Evolutionary conservation across 306 rosid species (phyloP), one percentile per base, ranked within the genome.

Genomic region (Mimosa bimucronata): DNA sequence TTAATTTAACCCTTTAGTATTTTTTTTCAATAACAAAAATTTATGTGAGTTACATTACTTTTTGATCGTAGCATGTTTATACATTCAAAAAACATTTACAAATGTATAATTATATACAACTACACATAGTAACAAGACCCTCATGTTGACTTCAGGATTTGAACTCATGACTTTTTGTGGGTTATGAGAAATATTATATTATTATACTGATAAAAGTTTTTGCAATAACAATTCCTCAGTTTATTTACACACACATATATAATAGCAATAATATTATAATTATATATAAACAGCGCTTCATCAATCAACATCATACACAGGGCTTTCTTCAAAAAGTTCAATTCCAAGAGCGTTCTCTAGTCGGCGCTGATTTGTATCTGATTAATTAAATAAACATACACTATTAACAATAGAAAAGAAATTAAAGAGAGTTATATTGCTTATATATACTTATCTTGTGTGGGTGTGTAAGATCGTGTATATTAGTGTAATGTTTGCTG

Each of bases 341-440:
- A 64, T 30, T 7, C 42, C 23, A 62, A 64, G 23, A 52, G 44
- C 65, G 71, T 77, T 72, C 12, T 70, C 12, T 28, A 74, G 80
- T 66, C 75, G 84, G 86, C 86, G 74, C 74, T 23, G 29, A 41
- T 2, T 34, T 78, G n/a, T 68, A 67, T 25, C 65, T 58, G 9
- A 68, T 55, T 73, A 53, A 69, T 38, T 64, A 64, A 64, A 16
- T 64, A 64, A 64, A 16, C 13, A 64, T 1, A 58, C 2, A 11
- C 16, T 3, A 25, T 23, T 23, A 23, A 25, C 13, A 1, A 64
- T 6, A 64, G 9, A 16, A 29, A 64, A 16, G 3, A 8, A 19
- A 6, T 31, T 5, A 14, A 8, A 26, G 66, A 26, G 21, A 48
- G 13, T 48, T 48, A 48, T 16, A 53, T n/a, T 53, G 26, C 60